Evolutionary conservation across 2,329 filamentous ascomycete genomes (phyloP), one percentile per base, ranked within the genome.

Genomic region (Ceratocystis colombiana): DNA sequence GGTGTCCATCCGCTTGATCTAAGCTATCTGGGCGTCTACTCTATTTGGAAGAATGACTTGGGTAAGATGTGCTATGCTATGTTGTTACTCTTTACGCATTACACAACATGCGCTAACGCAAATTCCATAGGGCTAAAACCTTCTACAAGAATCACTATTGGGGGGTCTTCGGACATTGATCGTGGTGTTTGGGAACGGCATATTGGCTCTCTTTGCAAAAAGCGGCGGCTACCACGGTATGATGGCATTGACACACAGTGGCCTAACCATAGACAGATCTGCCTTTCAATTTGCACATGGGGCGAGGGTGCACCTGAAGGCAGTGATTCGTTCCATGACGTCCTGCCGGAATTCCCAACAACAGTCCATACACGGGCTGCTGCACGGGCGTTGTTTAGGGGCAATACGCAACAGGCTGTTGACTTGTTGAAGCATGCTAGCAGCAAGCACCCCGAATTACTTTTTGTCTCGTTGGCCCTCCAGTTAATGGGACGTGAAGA

Each of bases 271-370:
- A 81, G 90, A 59, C 86, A 89, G 72, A 78, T 92, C 3, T 90
- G 88, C 68, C 80, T 94, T 4, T 84, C 87, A 45, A 84, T 92
- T 22, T 92, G 88, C 71, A 82, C 84, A 61, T 90, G 88, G 84
- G 84, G 88, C 79, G 57, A 69, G 45, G 59, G 66, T 15, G 66
- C 66, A 10, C 85, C 75, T 77, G 77, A 79, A 53, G 63, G 50
- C 41, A 41, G 50, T 17, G 78, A 77, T 25, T 71, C 75, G 17
- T 77, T 79, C 75, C 72, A 74, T 37, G 76, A 77, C 7, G 75
- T 74, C 33, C 75, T 74, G 45, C 73, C 78, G 0, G 79, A 79
- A 67, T 79, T 78, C 69, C 79, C 78, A n/a, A 83, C 80, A 1
- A 79, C 79, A 1, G 78, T 78, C 69, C 79, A 88, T 72, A 91